Evolutionary conservation across 1,284 basidiomycete genomes (phyloP).

Genomic region (Ceratobasidium sp.): DNA sequence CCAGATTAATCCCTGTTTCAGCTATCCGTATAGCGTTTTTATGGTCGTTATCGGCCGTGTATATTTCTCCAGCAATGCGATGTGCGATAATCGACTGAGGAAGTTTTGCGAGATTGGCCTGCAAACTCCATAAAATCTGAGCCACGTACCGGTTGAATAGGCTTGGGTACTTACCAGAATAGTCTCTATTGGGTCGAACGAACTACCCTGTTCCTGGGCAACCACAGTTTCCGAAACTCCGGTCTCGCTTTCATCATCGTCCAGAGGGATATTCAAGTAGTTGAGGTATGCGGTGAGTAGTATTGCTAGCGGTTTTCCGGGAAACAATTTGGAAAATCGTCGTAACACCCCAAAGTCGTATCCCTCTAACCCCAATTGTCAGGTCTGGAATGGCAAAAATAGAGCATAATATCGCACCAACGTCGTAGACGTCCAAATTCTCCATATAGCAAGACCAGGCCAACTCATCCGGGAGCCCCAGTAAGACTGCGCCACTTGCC

Average conservation of each 20-base stretch:
- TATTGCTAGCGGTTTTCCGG: slow-evolving; percentile 60
- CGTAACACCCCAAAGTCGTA: slow-evolving; percentile 69
- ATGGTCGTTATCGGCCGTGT: slow-evolving; percentile 77
- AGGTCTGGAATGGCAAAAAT: slow-evolving; percentile 1
- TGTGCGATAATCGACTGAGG: slow-evolving; percentile 69
- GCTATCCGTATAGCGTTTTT: slow-evolving; percentile 72
- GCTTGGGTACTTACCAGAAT: slow-evolving; percentile 45
- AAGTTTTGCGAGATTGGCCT: slow-evolving; percentile 29
- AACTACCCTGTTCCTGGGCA: slow-evolving; percentile 51
- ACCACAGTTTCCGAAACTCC: slow-evolving; percentile 44
- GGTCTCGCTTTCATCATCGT: slow-evolving; percentile 50
- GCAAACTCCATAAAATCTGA: slow-evolving; percentile 19
- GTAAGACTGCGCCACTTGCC: slow-evolving; percentile 71
- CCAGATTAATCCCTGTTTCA: slow-evolving; percentile 69
- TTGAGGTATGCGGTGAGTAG: slow-evolving; percentile 73
- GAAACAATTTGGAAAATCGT: slow-evolving; percentile 73
- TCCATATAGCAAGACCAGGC: slow-evolving; percentile 84
- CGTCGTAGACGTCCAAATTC: slow-evolving; percentile 68
- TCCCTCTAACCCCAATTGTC: slow-evolving; percentile 55
- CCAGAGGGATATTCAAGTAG: slow-evolving; percentile 61
- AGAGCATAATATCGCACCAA: slow-evolving; percentile 58
- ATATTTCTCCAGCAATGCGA: slow-evolving; percentile 74
- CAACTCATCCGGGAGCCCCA: slow-evolving; percentile 74
- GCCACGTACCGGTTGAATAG: not conserved
- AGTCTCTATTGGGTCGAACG: slow-evolving; percentile 54